Conservation (phyloP, 2,329 filamentous ascomycete genomes). For the Colletotrichum eremochloae region DNA sequence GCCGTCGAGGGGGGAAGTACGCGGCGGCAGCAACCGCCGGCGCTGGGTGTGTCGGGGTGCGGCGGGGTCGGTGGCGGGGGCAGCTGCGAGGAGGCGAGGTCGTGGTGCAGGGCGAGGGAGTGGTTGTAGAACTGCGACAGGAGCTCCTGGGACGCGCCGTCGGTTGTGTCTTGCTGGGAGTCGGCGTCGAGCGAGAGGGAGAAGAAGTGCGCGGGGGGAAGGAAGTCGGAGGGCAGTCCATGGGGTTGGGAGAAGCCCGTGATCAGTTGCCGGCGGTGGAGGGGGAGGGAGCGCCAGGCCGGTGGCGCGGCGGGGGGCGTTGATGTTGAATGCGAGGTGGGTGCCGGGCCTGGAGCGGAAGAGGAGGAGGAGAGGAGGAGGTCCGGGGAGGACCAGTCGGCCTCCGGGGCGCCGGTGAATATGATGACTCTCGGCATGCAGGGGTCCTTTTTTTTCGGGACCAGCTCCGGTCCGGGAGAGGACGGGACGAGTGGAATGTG, state of each 20-base stretch:
- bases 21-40: neutral
- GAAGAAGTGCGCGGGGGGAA: constrained; percentile 60
- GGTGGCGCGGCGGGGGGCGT: constrained; percentile 45
- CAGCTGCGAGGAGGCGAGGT: constrained; percentile 73
- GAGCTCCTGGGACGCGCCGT: constrained; percentile 42
- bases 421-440: constrained; percentile 54
- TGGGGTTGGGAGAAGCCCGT: constrained; percentile 68
- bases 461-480: constrained; percentile 15
- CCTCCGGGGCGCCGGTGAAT: constrained; percentile 52
- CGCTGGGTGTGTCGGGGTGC: constrained; percentile 18
- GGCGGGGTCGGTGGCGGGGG: constrained; percentile 14
- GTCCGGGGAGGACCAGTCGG: constrained; percentile 49
- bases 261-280: constrained; percentile 60
- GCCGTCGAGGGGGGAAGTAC: constrained; percentile 25
- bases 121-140: constrained; percentile 81
- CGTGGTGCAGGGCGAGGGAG: constrained; percentile 79
- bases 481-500: neutral
- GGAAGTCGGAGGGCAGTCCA: constrained; percentile 49
- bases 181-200: constrained; percentile 52
- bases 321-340: neutral
- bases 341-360: neutral
- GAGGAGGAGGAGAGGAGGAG: constrained; percentile 42
- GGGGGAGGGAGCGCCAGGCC: constrained; percentile 68
- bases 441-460: neutral
- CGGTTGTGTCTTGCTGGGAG: constrained; percentile 26